These are phyloP conservation scores for Chlamydomonas urium DNA, from an alignment of 139 green algal genomes.

Conservation along the genomic window DNA sequence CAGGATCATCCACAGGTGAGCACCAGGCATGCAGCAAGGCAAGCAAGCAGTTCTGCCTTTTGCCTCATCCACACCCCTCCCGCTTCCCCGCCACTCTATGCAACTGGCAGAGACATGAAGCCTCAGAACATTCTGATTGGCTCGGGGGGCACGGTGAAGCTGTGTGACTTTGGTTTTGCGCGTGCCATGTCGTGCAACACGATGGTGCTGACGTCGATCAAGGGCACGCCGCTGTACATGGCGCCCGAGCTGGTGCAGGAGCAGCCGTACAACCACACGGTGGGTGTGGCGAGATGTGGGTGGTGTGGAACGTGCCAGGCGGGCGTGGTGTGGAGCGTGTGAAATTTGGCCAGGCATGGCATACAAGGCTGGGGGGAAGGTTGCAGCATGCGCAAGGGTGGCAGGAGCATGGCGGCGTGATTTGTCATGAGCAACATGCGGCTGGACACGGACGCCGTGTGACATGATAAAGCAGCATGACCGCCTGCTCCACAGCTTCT, in stretches of 20 bases:
- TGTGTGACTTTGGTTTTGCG: constrained; percentile 94
- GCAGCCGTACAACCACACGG: constrained; percentile 91
- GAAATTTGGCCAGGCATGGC: too few species aligned
- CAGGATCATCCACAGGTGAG: constrained; percentile 78
- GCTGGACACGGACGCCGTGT: too few species aligned
- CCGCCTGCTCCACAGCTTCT: too few species aligned
- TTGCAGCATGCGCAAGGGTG: too few species aligned
- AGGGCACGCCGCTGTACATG: constrained; percentile 99
- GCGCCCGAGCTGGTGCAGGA: constrained; percentile 98
- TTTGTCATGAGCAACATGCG: too few species aligned
- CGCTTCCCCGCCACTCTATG: not conserved
- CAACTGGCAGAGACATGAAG: constrained; percentile 73
- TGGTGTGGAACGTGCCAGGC: too few species aligned
- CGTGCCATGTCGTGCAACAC: constrained; percentile 88
- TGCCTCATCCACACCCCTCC: not conserved
- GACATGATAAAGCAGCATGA: too few species aligned
- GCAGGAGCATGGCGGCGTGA: too few species aligned
- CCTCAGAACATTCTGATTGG: constrained; percentile 86
- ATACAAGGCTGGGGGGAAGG: too few species aligned
- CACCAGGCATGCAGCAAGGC: not conserved
- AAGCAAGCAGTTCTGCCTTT: not conserved
- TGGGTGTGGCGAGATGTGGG: too few species aligned
- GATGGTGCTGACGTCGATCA: constrained; percentile 89
- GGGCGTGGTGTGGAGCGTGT: too few species aligned
- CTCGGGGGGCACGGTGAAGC: constrained; percentile 63